These are phyloP conservation scores for Xylaria acuta DNA, from an alignment of 495 filamentous ascomycete species.

Conservation along the genomic window DNA sequence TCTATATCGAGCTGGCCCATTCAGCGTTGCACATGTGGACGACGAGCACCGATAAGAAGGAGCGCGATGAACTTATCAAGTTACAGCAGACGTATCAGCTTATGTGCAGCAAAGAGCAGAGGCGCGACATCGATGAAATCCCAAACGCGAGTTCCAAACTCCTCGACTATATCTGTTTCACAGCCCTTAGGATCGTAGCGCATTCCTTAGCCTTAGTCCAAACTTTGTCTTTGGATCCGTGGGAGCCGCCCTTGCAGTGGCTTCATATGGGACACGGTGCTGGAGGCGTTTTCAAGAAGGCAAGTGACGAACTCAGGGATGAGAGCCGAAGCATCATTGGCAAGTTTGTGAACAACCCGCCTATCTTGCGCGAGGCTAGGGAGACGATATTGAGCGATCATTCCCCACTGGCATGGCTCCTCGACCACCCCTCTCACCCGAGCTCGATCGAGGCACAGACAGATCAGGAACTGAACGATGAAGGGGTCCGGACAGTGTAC, in stretches of 20 bases:
- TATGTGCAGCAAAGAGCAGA: conserved; percentile 39
- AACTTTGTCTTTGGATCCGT: conserved; percentile 38
- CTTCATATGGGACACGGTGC: conserved; percentile 41
- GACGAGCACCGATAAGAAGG: conserved; percentile 38
- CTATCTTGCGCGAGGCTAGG: conserved; percentile 33
- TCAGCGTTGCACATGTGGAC: conserved; percentile 45
- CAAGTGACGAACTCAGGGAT: conserved; percentile 28
- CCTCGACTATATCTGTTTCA: conserved; percentile 41
- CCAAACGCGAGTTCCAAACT: conserved; percentile 26
- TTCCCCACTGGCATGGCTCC: conserved; percentile 40
- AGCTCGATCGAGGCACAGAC: conserved; percentile 32
- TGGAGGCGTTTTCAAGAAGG: conserved; percentile 35
- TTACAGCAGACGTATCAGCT: conserved; percentile 40
- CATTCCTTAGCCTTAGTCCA: conserved; percentile 43
- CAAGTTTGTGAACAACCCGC: conserved; percentile 34
- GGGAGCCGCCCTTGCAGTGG: conserved; percentile 45
- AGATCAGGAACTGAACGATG: conserved; percentile 41
- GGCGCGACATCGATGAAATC: conserved; percentile 36
- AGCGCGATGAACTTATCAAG: conserved; percentile 38
- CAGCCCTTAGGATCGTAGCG: conserved; percentile 38
- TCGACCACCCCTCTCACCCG: conserved; percentile 35
- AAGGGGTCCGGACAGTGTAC: conserved; percentile 41
- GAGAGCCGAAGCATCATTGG: conserved; percentile 29
- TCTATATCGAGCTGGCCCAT: conserved; percentile 43
- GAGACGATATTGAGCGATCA: conserved; percentile 35